phyloP scores from a whole-genome alignment of 2,329 filamentous ascomycete species.

The Trichophaea hybrida region DNA sequence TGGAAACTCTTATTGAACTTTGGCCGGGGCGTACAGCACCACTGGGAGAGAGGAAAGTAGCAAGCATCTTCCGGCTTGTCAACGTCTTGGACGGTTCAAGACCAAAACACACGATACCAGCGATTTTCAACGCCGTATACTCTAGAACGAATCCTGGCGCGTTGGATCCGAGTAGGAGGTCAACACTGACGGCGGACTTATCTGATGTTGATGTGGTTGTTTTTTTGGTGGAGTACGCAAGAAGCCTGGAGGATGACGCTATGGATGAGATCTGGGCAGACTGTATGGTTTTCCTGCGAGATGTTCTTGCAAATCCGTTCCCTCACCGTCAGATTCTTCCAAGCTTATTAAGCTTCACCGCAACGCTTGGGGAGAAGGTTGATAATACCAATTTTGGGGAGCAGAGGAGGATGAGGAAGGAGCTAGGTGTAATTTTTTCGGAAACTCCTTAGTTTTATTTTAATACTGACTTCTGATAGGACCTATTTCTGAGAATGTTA shows the following conservation, averaged over 20 bases:
- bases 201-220: slow-evolving; percentile 70
- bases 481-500: slow-evolving; percentile 73
- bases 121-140: slow-evolving; percentile 91
- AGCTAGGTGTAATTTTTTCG: slow-evolving; percentile 23
- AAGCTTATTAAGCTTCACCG: slow-evolving; percentile 72
- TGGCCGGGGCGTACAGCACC: slow-evolving; percentile 41
- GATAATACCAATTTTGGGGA: slow-evolving; percentile 52
- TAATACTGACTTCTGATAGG: slow-evolving; percentile 38
- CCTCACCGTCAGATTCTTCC: slow-evolving; percentile 85
- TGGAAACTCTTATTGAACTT: slow-evolving; percentile 77
- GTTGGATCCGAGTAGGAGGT: slow-evolving; percentile 65
- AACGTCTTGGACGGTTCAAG: slow-evolving; percentile 83
- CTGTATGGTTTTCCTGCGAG: slow-evolving; percentile 77
- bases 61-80: slow-evolving; percentile 62
- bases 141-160: slow-evolving; percentile 77
- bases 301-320: slow-evolving; percentile 83
- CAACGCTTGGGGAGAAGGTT: slow-evolving; percentile 82
- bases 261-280: slow-evolving; percentile 98
- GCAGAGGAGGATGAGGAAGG: slow-evolving; percentile 27
- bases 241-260: slow-evolving; percentile 84
- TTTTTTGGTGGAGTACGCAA: slow-evolving; percentile 81
- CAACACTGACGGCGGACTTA: slow-evolving; percentile 73
- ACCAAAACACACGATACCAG: slow-evolving; percentile 81
- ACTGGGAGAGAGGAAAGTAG: slow-evolving; percentile 35
- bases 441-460: not conserved